phyloP scores from a whole-genome alignment of 148 eudicot genomes.

The Talinum fruticosum region DNA sequence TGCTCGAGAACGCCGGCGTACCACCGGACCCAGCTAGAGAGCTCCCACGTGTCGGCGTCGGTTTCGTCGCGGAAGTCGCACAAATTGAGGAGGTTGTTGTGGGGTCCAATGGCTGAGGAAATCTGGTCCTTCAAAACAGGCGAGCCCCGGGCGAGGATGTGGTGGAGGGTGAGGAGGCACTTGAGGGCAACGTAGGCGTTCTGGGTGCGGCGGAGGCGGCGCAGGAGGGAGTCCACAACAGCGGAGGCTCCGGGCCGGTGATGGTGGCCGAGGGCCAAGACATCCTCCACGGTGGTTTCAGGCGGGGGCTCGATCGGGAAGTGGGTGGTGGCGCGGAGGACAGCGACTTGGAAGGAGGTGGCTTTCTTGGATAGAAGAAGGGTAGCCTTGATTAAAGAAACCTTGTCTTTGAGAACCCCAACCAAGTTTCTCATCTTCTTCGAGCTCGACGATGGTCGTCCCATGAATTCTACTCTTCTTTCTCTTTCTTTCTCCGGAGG shows the following conservation, averaged over 20 bases:
- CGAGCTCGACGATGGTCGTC: slow-evolving; percentile 8
- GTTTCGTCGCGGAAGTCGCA: slow-evolving; percentile 36
- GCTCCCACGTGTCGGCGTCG: slow-evolving; percentile 38
- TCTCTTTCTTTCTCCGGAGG: not conserved
- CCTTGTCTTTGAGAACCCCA: slow-evolving; percentile 62
- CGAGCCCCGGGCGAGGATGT: slow-evolving; percentile 39
- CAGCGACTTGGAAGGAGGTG: slow-evolving; percentile 35
- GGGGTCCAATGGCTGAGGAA: slow-evolving; percentile 3
- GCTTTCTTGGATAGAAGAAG: slow-evolving; percentile 35
- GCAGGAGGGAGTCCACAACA: slow-evolving; percentile 35
- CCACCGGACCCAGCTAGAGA: slow-evolving; percentile 64
- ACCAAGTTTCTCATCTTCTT: slow-evolving; percentile 30
- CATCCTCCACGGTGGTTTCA: slow-evolving; percentile 31
- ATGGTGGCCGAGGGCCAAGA: slow-evolving; percentile 31
- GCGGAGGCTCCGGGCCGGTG: slow-evolving; percentile 27
- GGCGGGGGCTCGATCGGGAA: slow-evolving; percentile 41
- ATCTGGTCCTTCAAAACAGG: slow-evolving; percentile 31
- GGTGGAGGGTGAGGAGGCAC: slow-evolving; percentile 55
- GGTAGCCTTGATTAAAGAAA: slow-evolving; percentile 51
- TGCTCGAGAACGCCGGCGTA: slow-evolving; percentile 48
- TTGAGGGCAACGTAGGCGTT: slow-evolving; percentile 60
- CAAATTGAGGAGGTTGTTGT: slow-evolving; percentile 36
- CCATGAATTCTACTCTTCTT: slow-evolving; percentile 23
- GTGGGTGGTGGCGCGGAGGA: slow-evolving; percentile 57
- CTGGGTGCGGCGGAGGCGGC: slow-evolving; percentile 41